Percentiles rank a stretch among this genome's conserved stretches.
phyloP scores from a whole-genome alignment of 345 rosid genomes.

The Litchi chinensis region DNA sequence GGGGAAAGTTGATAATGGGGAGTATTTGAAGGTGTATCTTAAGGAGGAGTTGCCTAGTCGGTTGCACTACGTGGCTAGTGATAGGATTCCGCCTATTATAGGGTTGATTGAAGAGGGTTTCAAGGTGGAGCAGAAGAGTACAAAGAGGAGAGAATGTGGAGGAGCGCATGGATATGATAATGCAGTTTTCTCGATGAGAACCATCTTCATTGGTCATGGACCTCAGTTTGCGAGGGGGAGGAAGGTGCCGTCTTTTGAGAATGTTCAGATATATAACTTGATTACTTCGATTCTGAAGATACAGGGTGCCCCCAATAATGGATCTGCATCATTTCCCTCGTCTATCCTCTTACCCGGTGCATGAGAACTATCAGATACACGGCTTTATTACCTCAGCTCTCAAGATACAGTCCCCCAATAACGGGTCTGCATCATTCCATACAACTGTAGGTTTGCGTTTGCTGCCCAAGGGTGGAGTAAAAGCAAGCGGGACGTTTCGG shows the following conservation, averaged over 20 bases:
- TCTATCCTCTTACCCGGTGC: slow-evolving; percentile 52
- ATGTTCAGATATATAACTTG: slow-evolving; percentile 84
- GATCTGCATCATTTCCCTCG: slow-evolving; percentile 51
- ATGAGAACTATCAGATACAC: slow-evolving; percentile 63
- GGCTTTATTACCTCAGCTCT: slow-evolving; percentile 74
- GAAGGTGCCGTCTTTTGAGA: slow-evolving; percentile 93
- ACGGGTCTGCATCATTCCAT: slow-evolving; percentile 59
- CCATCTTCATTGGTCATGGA: slow-evolving; percentile 89
- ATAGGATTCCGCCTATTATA: slow-evolving; percentile 76
- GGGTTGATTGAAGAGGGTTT: slow-evolving; percentile 78
- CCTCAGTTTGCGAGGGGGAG: slow-evolving; percentile 72
- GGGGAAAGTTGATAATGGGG: slow-evolving; percentile 77
- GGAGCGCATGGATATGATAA: slow-evolving; percentile 96
- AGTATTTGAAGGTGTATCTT: slow-evolving; percentile 67
- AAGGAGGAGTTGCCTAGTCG: slow-evolving; percentile 84
- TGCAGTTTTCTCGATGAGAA: slow-evolving; percentile 88
- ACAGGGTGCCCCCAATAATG: slow-evolving; percentile 80
- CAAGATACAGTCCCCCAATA: slow-evolving; percentile 68
- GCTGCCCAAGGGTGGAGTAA: slow-evolving; percentile 3
- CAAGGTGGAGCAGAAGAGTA: slow-evolving; percentile 73
- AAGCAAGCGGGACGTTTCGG: neutral
- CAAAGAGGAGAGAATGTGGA: slow-evolving; percentile 66
- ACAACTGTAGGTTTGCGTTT: neutral
- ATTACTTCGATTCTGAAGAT: slow-evolving; percentile 81
- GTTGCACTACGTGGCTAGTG: slow-evolving; percentile 69